A percentile compares a stretch with the other conserved stretches of the same genome.
phyloP scores from a whole-genome alignment of 164 flowering plant genomes.

The Liquidambar formosana region DNA sequence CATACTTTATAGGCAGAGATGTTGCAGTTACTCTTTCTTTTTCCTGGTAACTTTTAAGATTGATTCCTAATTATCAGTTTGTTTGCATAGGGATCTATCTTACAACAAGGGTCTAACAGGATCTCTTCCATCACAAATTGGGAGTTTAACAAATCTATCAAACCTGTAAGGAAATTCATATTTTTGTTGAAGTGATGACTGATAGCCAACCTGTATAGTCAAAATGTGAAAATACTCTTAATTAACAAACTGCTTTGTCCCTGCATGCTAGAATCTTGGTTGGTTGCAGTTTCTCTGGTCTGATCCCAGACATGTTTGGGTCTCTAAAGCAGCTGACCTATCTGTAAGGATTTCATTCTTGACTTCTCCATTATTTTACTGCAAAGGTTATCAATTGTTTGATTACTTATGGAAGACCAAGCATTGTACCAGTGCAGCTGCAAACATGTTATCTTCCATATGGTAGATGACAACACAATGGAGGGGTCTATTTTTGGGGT shows the following conservation, averaged over 20 bases:
- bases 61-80: too few relatives aligned
- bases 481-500: too few relatives aligned
- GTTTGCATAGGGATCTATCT: slow-evolving; percentile 44
- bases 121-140: slow-evolving; percentile 47
- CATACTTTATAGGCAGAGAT: too few relatives aligned
- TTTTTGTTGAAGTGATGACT: neutral
- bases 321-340: slow-evolving; percentile 37
- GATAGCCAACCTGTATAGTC: neutral
- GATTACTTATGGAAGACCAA: neutral
- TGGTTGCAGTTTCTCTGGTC: slow-evolving; percentile 65
- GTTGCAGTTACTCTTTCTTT: too few relatives aligned
- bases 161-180: slow-evolving; percentile 41
- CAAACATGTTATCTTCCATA: too few relatives aligned
- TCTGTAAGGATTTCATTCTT: slow-evolving; percentile 42
- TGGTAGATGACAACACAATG: too few relatives aligned
- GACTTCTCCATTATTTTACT: neutral
- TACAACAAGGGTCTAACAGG: slow-evolving; percentile 55
- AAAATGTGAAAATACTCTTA: slow-evolving; percentile 1
- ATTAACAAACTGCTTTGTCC: neutral
- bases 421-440: too few relatives aligned
- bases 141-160: slow-evolving; percentile 39
- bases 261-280: slow-evolving; percentile 42
- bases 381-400: neutral
- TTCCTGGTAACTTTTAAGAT: too few relatives aligned
- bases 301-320: slow-evolving; percentile 62